Evolutionary conservation across 306 rosid genomes (phyloP), one percentile per base, ranked within the genome.

Genomic region (Cucurbita moschata): DNA sequence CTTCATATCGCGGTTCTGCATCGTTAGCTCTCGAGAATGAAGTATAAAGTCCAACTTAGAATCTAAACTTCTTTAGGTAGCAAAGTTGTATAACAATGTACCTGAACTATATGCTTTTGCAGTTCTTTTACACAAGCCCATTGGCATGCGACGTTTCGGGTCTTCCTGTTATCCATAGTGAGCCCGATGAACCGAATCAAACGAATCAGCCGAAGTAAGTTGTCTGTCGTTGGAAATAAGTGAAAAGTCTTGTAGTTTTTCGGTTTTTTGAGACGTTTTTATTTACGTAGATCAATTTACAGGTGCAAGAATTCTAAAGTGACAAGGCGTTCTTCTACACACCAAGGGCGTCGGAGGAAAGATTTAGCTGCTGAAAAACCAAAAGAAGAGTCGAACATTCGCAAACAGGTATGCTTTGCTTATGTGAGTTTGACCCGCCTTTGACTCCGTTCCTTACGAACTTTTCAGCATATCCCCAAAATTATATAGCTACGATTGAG

Each of bases 121-220:
- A 94, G 98, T 94, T 94, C 84, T 94, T 94, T 87, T 77, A 19
- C 83, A 60, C 86, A n/a, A 89, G 81, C 76, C 98, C 97, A 50
- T 75, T 89, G 83, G 89, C 96, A 5, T 89, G 96, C 47, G 86
- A 81, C 47, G 90, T 86, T 49, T 89, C 92, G 14, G 98, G 84
- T 68, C 79, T 89, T 19, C 98, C 97, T 61, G 78, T 76, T 55
- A 75, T 87, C 77, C 54, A 70, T 81, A 71, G 71, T 7, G 71
- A 78, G 77, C 86, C 84, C 7, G 90, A 86, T 61, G 85, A 84
- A 77, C 64, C 16, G 52, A 66, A 83, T 71, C 86, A 71, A 76
- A 80, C 82, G 62, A 82, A 77, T 46, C 92, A 86, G 74, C 87
- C 82, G 78, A 90, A 85, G 98, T 88, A 84, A 83, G 96, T 81